These are phyloP conservation scores for Coniella lustricola DNA, from an alignment of 2,329 filamentous ascomycete genomes.

Conservation along the genomic window DNA sequence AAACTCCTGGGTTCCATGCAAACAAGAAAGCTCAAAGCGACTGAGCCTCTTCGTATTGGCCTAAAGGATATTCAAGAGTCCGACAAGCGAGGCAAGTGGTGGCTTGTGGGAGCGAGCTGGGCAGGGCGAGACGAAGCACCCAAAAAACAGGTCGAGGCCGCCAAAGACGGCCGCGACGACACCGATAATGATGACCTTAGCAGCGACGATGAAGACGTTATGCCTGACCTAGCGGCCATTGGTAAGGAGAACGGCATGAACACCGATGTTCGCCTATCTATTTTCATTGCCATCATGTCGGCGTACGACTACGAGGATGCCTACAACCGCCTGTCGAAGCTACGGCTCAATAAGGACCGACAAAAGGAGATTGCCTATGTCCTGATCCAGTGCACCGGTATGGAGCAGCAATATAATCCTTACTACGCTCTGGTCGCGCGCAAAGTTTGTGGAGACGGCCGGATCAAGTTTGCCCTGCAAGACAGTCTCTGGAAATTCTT, in stretches of 20 bases:
- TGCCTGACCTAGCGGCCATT: constrained; percentile 66
- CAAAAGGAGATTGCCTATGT: constrained; percentile 83
- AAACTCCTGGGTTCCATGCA: constrained; percentile 79
- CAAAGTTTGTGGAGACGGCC: constrained; percentile 67
- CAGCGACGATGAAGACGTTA: constrained; percentile 37
- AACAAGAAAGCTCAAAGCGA: constrained; percentile 57
- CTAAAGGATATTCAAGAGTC: constrained; percentile 75
- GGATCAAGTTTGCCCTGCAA: constrained; percentile 77
- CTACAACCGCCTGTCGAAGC: constrained; percentile 68
- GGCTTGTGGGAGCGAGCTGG: constrained; percentile 96
- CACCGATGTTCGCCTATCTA: constrained; percentile 78
- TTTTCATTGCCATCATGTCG: constrained; percentile 86
- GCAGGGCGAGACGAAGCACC: constrained; percentile 32
- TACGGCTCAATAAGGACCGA: constrained; percentile 79
- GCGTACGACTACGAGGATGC: constrained; percentile 80
- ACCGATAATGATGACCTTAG: constrained; percentile 23
- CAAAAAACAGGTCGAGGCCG: constrained; percentile 17
- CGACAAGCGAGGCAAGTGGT: constrained; percentile 92
- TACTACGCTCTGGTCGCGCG: constrained; percentile 86
- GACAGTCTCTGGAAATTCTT: constrained; percentile 83
- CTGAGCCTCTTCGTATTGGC: constrained; percentile 74
- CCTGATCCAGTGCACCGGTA: constrained; percentile 76
- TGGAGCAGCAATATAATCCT: constrained; percentile 79
- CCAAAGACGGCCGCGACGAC: constrained; percentile 29
- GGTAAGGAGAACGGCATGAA: constrained; percentile 79